These are phyloP conservation scores for Nakazawaea wyomingensis DNA, from an alignment of 805 yeast genomes.

Conservation along the genomic window DNA sequence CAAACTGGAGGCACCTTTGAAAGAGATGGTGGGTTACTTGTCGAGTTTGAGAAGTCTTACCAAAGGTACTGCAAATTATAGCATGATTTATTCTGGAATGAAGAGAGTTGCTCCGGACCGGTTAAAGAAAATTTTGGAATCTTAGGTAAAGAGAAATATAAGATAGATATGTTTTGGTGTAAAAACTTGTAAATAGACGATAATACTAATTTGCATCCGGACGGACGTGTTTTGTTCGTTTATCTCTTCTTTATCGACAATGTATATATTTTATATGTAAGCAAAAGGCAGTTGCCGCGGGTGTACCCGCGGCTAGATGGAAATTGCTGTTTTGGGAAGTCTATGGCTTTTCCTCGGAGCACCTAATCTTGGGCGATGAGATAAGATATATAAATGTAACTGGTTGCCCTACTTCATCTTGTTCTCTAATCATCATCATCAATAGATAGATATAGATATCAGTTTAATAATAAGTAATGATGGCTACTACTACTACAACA, in stretches of 20 bases:
- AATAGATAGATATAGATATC: no score
- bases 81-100: slow-evolving; percentile 76
- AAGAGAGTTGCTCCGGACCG: slow-evolving; percentile 56
- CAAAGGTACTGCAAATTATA: slow-evolving; percentile 82
- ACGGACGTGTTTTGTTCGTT: no score
- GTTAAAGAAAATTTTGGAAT: slow-evolving; percentile 28
- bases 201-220: no score
- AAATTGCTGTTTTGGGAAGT: no score
- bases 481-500: slow-evolving; percentile 1
- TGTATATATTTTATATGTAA: no score
- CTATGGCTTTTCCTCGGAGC: no score
- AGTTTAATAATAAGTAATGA: no score
- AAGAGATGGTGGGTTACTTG: slow-evolving; percentile 88
- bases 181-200: background rate
- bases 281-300: no score
- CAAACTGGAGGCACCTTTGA: slow-evolving; percentile 77
- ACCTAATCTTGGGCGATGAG: no score
- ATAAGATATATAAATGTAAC: background rate
- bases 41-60: slow-evolving; percentile 75
- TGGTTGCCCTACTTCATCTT: background rate
- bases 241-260: no score
- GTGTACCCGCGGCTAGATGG: no score
- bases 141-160: background rate
- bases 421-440: background rate
- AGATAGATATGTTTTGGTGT: background rate